phyloP scores from a whole-genome alignment of 768 basidiomycete genomes.

The Rhizopogon sp. region DNA sequence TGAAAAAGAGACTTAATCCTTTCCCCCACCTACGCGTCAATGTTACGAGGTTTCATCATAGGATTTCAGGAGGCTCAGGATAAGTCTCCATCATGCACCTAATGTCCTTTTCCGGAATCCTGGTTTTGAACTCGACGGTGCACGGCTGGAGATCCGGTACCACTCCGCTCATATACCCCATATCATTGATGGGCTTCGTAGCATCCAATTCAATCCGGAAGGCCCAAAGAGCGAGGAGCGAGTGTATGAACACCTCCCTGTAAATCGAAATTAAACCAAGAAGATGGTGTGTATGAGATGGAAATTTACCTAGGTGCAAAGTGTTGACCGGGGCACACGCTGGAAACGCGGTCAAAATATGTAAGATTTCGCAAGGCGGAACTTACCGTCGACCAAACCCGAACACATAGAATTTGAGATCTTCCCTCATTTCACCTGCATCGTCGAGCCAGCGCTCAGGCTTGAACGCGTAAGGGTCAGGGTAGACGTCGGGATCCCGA shows the following conservation, averaged over 20 bases:
- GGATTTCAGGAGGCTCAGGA: background rate
- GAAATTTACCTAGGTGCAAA: slow-evolving; percentile 36
- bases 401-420: slow-evolving; percentile 44
- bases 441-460: slow-evolving; percentile 26
- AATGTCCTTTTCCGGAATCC: slow-evolving; percentile 16
- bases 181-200: slow-evolving; percentile 45
- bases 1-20: too few relatives aligned
- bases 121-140: slow-evolving; percentile 45
- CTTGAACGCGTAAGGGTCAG: slow-evolving; percentile 32
- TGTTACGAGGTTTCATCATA: background rate
- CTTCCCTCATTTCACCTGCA: slow-evolving; percentile 30
- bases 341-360: slow-evolving; percentile 11
- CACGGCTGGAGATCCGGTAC: slow-evolving; percentile 36
- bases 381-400: slow-evolving; percentile 41
- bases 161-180: slow-evolving; percentile 39
- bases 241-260: slow-evolving; percentile 58
- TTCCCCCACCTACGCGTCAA: background rate
- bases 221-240: slow-evolving; percentile 55
- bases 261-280: background rate
- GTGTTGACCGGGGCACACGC: slow-evolving; percentile 58
- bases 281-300: background rate
- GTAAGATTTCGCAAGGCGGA: background rate
- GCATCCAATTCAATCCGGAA: slow-evolving; percentile 47
- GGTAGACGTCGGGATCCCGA: slow-evolving; percentile 32
- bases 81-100: slow-evolving; percentile 1